phyloP scores from a whole-genome alignment of 2,329 filamentous ascomycete genomes.

The Fusarium beomiforme region DNA sequence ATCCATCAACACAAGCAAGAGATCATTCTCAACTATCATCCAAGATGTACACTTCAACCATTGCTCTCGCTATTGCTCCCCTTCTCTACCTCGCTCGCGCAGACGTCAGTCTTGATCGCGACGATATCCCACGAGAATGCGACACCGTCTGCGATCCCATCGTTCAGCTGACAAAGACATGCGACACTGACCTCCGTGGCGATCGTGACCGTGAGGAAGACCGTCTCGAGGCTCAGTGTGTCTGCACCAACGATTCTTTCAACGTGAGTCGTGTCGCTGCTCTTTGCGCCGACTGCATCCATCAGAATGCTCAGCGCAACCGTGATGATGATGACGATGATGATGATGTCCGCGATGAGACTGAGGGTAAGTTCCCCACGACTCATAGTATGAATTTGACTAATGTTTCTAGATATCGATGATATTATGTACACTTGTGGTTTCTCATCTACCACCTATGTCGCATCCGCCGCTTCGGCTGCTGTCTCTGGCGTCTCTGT shows the following conservation, averaged over 20 bases:
- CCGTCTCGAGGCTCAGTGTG: constrained; percentile 51
- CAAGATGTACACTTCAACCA: constrained; percentile 45
- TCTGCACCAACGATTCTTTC: constrained; percentile 55
- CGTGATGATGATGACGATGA: constrained; percentile 32
- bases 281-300: constrained; percentile 52
- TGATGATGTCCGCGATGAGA: constrained; percentile 31
- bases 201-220: constrained; percentile 48
- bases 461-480: constrained; percentile 40
- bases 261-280: constrained; percentile 49
- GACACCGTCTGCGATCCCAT: constrained; percentile 51
- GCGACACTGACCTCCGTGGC: constrained; percentile 47
- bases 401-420: constrained; percentile 45
- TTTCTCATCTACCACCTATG: constrained; percentile 48
- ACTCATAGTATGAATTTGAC: not conserved
- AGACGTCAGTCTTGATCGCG: constrained; percentile 47
- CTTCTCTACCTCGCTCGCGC: constrained; percentile 45
- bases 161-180: constrained; percentile 48
- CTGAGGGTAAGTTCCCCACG: constrained; percentile 31
- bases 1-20: not conserved
- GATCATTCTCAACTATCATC: not conserved
- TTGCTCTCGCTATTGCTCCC: constrained; percentile 44
- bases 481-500: constrained; percentile 45
- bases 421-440: constrained; percentile 49
- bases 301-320: constrained; percentile 42
- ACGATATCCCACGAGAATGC: constrained; percentile 50